phyloP scores from a whole-genome alignment of 75 land plant genomes.

The Picea glauca region DNA sequence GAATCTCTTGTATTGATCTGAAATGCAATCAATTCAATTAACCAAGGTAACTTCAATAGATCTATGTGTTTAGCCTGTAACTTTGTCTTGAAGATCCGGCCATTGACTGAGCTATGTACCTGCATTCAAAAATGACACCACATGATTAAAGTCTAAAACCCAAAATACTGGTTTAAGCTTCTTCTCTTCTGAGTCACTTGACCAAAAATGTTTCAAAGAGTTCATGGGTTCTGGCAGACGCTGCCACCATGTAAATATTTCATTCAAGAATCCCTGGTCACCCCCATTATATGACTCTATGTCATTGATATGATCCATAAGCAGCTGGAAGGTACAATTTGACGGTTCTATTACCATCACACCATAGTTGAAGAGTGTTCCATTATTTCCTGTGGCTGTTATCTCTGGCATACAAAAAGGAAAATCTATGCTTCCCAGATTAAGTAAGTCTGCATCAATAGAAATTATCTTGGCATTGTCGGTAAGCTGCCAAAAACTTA shows the following conservation, averaged over 20 bases:
- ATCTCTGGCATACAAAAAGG: constrained; percentile 70
- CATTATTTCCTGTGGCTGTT: constrained; percentile 64
- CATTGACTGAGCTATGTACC: constrained; percentile 76
- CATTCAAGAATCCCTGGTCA: constrained; percentile 90
- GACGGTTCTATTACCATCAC: constrained; percentile 82
- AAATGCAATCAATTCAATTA: constrained; percentile 74
- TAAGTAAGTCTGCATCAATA: constrained; percentile 67
- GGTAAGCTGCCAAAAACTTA: constrained; percentile 70
- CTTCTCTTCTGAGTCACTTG: constrained; percentile 46
- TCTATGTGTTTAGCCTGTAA: constrained; percentile 59
- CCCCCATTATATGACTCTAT: constrained; percentile 87
- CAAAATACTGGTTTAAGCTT: constrained; percentile 11
- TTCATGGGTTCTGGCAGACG: constrained; percentile 68
- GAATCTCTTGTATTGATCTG: constrained; percentile 51
- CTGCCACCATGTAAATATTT: constrained; percentile 93
- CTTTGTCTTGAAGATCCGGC: constrained; percentile 49
- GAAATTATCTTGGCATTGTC: constrained; percentile 70
- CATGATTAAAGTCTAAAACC: no score
- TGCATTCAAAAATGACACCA: constrained; percentile 9
- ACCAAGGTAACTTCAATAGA: constrained; percentile 77
- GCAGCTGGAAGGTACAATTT: constrained; percentile 62
- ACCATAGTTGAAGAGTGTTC: constrained; percentile 65
- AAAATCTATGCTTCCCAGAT: constrained; percentile 63
- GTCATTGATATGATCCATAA: constrained; percentile 47
- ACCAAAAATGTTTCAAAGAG: constrained; percentile 73